Percentiles rank a stretch among this genome's conserved stretches.
phyloP scores from a whole-genome alignment of 768 basidiomycete genomes.

The Tulasnella sp. region DNA sequence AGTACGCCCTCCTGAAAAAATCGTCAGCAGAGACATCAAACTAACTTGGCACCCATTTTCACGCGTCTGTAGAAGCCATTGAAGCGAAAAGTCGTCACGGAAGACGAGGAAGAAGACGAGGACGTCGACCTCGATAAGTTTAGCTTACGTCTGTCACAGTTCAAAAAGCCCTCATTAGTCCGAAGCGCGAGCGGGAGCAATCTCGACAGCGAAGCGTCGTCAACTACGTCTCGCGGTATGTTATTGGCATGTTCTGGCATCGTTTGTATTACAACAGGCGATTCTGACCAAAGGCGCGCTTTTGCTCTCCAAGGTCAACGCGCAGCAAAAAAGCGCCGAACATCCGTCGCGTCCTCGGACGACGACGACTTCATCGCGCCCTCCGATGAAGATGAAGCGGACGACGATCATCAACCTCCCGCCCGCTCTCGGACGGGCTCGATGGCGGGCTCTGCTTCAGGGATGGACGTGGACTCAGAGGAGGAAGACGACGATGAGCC shows the following conservation, averaged over 20 bases:
- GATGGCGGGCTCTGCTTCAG: not conserved
- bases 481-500: constrained; percentile 19
- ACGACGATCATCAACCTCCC: not conserved
- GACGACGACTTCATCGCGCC: constrained; percentile 62
- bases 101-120: constrained; percentile 7
- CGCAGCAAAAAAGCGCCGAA: not conserved
- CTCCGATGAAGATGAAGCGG: constrained; percentile 38
- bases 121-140: constrained; percentile 14
- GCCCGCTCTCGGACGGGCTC: not conserved
- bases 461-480: constrained; percentile 21
- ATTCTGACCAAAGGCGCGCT: not conserved
- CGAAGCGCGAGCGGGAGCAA: constrained; percentile 49
- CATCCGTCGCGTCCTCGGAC: not conserved
- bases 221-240: constrained; percentile 2
- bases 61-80: not conserved
- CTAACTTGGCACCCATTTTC: not conserved
- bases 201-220: constrained; percentile 20
- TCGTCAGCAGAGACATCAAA: not conserved
- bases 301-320: not conserved
- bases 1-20: not conserved
- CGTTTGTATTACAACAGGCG: not conserved
- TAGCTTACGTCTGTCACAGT: constrained; percentile 13
- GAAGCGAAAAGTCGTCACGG: constrained; percentile 14
- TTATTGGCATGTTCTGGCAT: not conserved
- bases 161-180: constrained; percentile 29